Percentiles rank a stretch among this genome's conserved stretches.
These are phyloP conservation scores for Fagus sylvatica DNA, from an alignment of 306 rosid species.

Conservation along the genomic window DNA sequence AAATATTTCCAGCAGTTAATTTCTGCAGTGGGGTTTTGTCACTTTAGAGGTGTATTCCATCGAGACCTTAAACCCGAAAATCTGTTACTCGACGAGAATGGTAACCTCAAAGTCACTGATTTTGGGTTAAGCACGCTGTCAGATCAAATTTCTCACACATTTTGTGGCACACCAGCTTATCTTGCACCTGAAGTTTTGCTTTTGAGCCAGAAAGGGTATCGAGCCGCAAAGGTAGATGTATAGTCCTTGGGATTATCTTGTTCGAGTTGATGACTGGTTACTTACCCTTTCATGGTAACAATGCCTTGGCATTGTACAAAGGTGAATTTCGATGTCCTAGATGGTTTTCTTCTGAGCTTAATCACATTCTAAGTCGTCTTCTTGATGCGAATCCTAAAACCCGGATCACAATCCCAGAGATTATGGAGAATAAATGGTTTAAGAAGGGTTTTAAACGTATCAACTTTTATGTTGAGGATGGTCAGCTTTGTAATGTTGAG, in stretches of 20 bases:
- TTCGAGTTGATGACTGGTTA: conserved; percentile 56
- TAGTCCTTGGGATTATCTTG: conserved; percentile 59
- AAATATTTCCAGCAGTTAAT: conserved; percentile 60
- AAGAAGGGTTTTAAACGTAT: conserved; percentile 45
- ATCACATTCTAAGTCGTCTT: conserved; percentile 28
- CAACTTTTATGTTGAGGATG: conserved; percentile 55
- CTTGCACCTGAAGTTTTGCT: conserved; percentile 57
- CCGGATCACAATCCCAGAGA: conserved; percentile 46
- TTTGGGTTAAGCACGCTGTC: conserved; percentile 61
- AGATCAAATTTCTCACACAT: conserved; percentile 59
- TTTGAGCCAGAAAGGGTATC: conserved; percentile 44
- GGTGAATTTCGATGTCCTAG: conserved; percentile 52
- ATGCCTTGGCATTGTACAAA: conserved; percentile 48
- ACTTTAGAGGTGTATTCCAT: conserved; percentile 57
- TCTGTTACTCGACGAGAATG: conserved; percentile 48
- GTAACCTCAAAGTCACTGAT: conserved; percentile 63
- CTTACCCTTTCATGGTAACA: conserved; percentile 45
- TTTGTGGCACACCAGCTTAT: conserved; percentile 69
- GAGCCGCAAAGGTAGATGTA: conserved; percentile 55
- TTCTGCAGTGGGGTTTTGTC: conserved; percentile 60
- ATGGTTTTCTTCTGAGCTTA: conserved; percentile 50
- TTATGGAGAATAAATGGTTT: conserved; percentile 53
- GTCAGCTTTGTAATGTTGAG: conserved; percentile 35
- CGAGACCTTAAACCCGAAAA: conserved; percentile 64
- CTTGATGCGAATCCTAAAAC: conserved; percentile 49